These are phyloP conservation scores for Haematococcus lacustris DNA, from an alignment of 139 green algal genomes.

Conservation along the genomic window DNA sequence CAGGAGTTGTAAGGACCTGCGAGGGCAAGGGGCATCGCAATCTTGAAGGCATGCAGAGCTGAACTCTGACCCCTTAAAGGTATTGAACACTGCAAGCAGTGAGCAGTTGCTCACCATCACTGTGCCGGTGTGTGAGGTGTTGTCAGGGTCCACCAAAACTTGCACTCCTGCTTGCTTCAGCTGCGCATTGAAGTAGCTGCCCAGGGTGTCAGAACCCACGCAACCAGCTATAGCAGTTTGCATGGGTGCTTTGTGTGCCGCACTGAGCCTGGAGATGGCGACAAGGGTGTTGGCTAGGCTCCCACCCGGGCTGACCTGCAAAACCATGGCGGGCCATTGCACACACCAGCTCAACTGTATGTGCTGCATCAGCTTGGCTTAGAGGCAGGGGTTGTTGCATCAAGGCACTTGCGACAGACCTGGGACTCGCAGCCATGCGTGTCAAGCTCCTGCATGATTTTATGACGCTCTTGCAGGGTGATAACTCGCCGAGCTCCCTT, in stretches of 20 bases:
- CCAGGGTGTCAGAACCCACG: constrained; percentile 59
- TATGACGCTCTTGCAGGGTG: constrained; percentile 35
- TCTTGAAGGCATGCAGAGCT: too few species aligned
- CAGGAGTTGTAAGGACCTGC: constrained; percentile 77
- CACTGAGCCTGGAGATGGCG: constrained; percentile 59
- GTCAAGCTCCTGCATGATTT: constrained; percentile 40
- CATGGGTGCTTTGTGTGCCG: constrained; percentile 33
- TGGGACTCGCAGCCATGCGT: constrained; percentile 17
- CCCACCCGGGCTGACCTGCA: constrained; percentile 70
- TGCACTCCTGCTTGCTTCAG: constrained; percentile 60
- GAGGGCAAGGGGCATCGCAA: too few species aligned
- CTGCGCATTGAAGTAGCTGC: constrained; percentile 66
- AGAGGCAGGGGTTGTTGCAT: background rate
- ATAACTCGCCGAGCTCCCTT: constrained; percentile 21
- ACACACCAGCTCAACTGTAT: background rate
- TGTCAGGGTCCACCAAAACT: constrained; percentile 34
- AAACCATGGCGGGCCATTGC: background rate
- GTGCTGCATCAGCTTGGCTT: background rate
- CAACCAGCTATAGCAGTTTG: constrained; percentile 63
- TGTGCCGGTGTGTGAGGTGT: constrained; percentile 9
- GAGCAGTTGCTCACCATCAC: constrained; percentile 16
- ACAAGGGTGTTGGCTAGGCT: constrained; percentile 88
- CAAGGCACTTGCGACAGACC: constrained; percentile 8
- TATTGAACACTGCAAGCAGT: too few species aligned
- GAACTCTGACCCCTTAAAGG: too few species aligned